Evolutionary conservation across 2,329 filamentous ascomycete species (phyloP), one percentile per base, ranked within the genome.

Genomic region (Apiospora rasikravindrae): DNA sequence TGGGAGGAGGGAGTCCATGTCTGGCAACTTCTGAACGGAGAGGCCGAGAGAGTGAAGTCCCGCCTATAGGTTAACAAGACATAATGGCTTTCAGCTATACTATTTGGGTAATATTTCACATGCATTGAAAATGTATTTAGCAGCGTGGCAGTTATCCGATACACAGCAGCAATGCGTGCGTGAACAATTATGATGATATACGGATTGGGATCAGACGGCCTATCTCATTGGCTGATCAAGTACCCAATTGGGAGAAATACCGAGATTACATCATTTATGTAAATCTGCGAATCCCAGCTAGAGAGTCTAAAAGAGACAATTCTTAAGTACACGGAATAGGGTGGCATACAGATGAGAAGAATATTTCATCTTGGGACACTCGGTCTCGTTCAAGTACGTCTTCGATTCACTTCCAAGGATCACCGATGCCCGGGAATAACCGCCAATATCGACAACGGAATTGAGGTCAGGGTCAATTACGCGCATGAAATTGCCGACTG

Each of bases 1-100:
- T 73, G 72, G 72, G 69, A 73, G n/a, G 72, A 73, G n/a, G 72
- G 72, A 24, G 2, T 72, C 8, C 68, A 67, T 33, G n/a, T 73
- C 22, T 73, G 72, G 72, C 64, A 72, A 37, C 42, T 72, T 5
- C 49, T 73, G 19, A 73, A 73, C 33, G 72, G 24, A 22, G 68
- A 69, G 24, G 37, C 37, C 37, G 40, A 19, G 10, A 40, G 8
- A 13, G 11, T 69, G n/a, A 57, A 44, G 24, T 57, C 68, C 7
- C 68, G 68, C 4, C 68, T 69, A 40, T 69, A 44, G 22, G 3
- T 5, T 10, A n/a, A 40, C 22, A n/a, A 16, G 10, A 4, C 10
- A 4, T 40, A 13, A n/a, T 6, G 33, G 11, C 10, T 42, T 42
- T 13, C 13, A 1, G 40, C 13, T 10, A 11, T 42, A 42, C 13